Evolutionary conservation across 306 rosid species (phyloP), one percentile per base, ranked within the genome.

Genomic region (Begonia loranthoides): DNA sequence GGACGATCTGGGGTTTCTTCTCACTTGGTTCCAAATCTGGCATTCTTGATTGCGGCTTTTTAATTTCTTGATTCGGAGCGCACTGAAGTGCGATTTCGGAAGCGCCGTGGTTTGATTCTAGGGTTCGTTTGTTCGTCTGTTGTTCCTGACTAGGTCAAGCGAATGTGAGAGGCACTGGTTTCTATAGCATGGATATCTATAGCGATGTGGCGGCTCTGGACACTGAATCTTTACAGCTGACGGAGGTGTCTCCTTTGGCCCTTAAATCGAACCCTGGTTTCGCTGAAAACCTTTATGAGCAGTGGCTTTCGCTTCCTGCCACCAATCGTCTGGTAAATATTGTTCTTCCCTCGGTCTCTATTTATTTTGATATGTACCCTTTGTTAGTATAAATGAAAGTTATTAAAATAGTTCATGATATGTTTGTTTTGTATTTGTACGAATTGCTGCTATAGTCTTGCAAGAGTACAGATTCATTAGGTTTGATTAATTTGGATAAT

Each of bases 271-370:
- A 86, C 69, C 64, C 69, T 40, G 70, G 43, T 63, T 77, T 83
- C 52, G 93, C 73, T 10, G 79, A 87, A 69, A 75, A 75, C 65
- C 88, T 92, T 50, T 92, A 78, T 60, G 93, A 86, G 62, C 86
- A 83, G 68, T 92, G 99, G 99, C 88, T 92, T n/a, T 76, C 96
- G 63, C 93, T 87, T 43, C 93, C 94, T 0, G 84, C 74, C 24
- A 80, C 75, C 61, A 76, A 80, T 66, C 96, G 93, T n/a, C 67
- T 83, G 94, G 99, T 92, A 90, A 39, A 43, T 38, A 4, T 47
- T 10, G 36, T 7, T 28, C 36, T 28, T 7, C 36, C 36, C 36
- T n/a, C 36, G 6, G 36, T 11, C 8, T 17, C 36, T 7, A 28
- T 28, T 19, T 12, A 10, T 33, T 58, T 47, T 58, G 54, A 47